A percentile compares a stretch with the other conserved stretches of the same genome.
These are phyloP conservation scores for Aspergillus tanneri DNA, from an alignment of 2,329 filamentous ascomycete genomes.

Conservation along the genomic window DNA sequence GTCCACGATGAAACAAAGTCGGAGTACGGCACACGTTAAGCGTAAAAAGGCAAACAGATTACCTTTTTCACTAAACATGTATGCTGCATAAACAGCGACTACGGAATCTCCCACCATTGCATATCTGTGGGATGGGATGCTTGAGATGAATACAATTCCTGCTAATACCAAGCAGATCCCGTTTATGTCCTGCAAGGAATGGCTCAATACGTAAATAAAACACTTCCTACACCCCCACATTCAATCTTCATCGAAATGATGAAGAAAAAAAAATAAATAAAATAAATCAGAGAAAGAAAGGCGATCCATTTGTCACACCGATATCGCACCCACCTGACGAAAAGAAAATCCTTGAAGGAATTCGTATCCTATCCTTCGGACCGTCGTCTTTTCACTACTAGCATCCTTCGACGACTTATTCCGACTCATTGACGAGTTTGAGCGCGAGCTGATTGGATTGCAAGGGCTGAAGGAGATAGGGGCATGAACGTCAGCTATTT, in stretches of 20 bases:
- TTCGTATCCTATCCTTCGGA: not conserved
- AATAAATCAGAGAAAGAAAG: not conserved
- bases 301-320: slow-evolving; percentile 15
- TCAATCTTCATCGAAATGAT: not conserved
- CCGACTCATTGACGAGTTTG: slow-evolving; percentile 2
- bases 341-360: slow-evolving; percentile 1
- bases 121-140: too few species aligned
- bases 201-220: slow-evolving; percentile 17
- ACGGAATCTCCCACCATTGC: too few species aligned
- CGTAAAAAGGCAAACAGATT: too few species aligned
- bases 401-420: slow-evolving; percentile 5
- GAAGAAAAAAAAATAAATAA: not conserved
- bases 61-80: too few species aligned
- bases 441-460: slow-evolving; percentile 8
- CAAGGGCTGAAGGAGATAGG: slow-evolving; percentile 2
- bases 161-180: not conserved
- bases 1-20: too few species aligned
- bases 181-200: slow-evolving; percentile 12
- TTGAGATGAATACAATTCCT: not conserved
- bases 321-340: slow-evolving; percentile 9
- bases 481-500: slow-evolving; percentile 10
- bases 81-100: too few species aligned
- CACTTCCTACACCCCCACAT: not conserved
- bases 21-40: too few species aligned
- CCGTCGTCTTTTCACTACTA: not conserved